A percentile compares a stretch with the other conserved stretches of the same genome.
Conservation (phyloP, 257 asterid genomes). For the Solanum lycopersicoides region DNA sequence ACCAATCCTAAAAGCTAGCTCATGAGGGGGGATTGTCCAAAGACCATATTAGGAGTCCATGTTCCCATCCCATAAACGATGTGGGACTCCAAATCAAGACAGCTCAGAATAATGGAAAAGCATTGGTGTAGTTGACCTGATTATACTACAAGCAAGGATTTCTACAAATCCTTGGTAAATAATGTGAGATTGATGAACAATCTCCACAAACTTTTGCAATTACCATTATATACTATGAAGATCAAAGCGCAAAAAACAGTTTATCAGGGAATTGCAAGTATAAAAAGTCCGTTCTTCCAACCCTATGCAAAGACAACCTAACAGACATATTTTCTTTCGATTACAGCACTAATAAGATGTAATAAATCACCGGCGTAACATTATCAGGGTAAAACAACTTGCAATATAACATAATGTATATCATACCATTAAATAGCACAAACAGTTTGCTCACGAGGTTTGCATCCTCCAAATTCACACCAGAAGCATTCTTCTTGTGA, state of each 20-base stretch:
- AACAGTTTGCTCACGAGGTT: constrained; percentile 61
- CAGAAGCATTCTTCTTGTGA: constrained; percentile 74
- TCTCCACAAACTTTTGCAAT: not conserved
- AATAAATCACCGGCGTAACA: not conserved
- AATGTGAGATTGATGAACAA: not conserved
- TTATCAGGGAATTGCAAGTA: not conserved
- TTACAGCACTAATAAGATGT: not conserved
- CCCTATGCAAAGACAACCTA: not conserved
- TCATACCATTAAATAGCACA: constrained; percentile 71
- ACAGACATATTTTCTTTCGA: not conserved
- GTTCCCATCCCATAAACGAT: not conserved
- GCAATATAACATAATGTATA: not conserved
- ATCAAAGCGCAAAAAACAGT: not conserved
- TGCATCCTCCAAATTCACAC: constrained; percentile 72
- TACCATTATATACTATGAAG: not conserved
- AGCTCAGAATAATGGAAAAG: not conserved
- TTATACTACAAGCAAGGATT: not conserved
- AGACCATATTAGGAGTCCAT: not conserved
- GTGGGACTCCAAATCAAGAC: not conserved
- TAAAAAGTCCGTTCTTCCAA: not conserved
- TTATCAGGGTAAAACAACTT: not conserved
- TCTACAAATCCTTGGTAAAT: not conserved
- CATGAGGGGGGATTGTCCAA: not conserved
- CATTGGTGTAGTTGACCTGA: not conserved
- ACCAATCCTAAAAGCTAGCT: not conserved